Base-by-base conservation (phyloP, 495 filamentous ascomycete species). In the Hypoxylon intermedium region DNA sequence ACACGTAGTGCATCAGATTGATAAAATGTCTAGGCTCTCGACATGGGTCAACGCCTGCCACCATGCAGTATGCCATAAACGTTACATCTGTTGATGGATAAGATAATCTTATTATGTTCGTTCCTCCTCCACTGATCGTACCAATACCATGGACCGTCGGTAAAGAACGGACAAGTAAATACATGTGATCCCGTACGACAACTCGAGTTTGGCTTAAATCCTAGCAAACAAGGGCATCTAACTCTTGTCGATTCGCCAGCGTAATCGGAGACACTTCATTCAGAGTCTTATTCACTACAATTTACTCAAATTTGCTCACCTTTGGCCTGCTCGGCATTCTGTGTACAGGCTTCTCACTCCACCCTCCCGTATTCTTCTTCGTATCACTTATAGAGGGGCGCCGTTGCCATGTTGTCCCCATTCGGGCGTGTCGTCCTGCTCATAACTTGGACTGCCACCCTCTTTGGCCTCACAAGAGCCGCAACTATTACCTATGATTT, bases 401-500 rank as follows among this genome's bases (percentile, higher is more conserved):
- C 24, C 44, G 48, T 63, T 60, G 54, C 19, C 47, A 65, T 61
- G 52, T 20, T 44, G 3, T 57, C 37, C 15, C 20, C 40, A 5
- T 24, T 38, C 3, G 36, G 42, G 18, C 47, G 55, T 13, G 54
- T 69, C 42, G 38, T 65, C 48, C 38, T 60, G n/a, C 43, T 37
- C 13, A n/a, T 74, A 69, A 65, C 69, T 62, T 69, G 58, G 70
- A 42, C 56, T 64, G 47, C 70, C 69, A 62, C 43, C 61, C 77
- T 51, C 65, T 75, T 40, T 49, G 60, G 69, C 51, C 51, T 72
- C 16, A 64, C 73, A n/a, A 49, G 72, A 28, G 76, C 78, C 28
- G 87, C 83, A 30, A 89, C 84, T 2, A 83, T 91, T 49, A 85
- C 80, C 19, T 89, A 91, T 68, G 80, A 96, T 71, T 95, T 89